These are phyloP conservation scores for Hericium alpestre DNA, from an alignment of 768 basidiomycete species.

Conservation along the genomic window DNA sequence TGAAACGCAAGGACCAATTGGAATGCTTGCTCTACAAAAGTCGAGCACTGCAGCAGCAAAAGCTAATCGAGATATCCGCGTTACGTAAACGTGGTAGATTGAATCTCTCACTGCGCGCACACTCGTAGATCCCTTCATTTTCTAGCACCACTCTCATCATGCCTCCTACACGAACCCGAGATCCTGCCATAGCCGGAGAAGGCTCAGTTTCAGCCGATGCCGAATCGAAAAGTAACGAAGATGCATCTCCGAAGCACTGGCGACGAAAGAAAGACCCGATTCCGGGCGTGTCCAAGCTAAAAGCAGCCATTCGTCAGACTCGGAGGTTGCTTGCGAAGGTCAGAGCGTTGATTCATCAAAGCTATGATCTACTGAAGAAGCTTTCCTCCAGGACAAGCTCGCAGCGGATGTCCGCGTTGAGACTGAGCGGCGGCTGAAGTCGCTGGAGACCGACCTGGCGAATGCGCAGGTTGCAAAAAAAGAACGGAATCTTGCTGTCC, in stretches of 20 bases:
- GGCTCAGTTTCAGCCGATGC: neutral
- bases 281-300: constrained; percentile 79
- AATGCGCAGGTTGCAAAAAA: constrained; percentile 52
- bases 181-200: neutral
- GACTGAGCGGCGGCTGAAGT: constrained; percentile 68
- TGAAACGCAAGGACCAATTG: neutral
- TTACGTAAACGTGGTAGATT: neutral
- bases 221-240: neutral
- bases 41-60: neutral
- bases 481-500: constrained; percentile 61
- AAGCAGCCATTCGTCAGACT: constrained; percentile 75
- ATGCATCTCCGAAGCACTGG: neutral
- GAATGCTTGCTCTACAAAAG: neutral
- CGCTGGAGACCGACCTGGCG: constrained; percentile 64
- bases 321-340: constrained; percentile 76
- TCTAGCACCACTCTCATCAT: neutral
- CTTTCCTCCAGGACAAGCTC: constrained; percentile 50
- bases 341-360: constrained; percentile 2
- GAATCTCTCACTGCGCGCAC: no score
- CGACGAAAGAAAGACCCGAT: constrained; percentile 13
- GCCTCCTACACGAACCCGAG: constrained; percentile 8
- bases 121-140: no score
- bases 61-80: neutral
- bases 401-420: constrained; percentile 78
- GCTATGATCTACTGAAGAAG: neutral